Evolutionary conservation across 176 grass and related monocot species (phyloP), one percentile per base, ranked within the genome.

Genomic region (Luzula sylvatica): DNA sequence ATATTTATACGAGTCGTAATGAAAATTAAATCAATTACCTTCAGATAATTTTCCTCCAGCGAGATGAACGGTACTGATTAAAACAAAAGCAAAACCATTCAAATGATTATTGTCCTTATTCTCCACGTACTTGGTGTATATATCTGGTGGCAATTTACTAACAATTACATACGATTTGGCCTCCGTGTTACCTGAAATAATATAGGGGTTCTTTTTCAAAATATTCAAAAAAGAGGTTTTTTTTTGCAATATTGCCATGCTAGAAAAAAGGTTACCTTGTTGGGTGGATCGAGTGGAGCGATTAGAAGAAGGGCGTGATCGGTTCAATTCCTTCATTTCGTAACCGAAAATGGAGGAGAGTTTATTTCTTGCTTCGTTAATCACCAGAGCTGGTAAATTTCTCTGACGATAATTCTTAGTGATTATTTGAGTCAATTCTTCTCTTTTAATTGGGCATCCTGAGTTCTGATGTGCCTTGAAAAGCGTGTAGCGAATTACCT

Each of bases 341-440:
- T 82, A 95, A 2, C 83, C 90, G 19, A 88, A 95, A 61, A 87
- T 82, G 50, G 23, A 63, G 11, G 74, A 49, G 52, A 95, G 71
- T 65, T 71, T 86, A 11, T 79, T 77, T 52, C 68, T 61, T 6
- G 90, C 77, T 55, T 95, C 90, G 41, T 79, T 86, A 62, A 95
- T 95, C 29, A 95, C 71, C 39, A 88, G 69, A 2, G 75, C 54
- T 0, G 90, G 83, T 26, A 88, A 80, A 2, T 52, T 49, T 3
- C 84, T 69, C 63, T 95, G 90, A 49, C 63, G 67, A 62, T 95
- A 95, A 52, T 88, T 88, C 74, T 76, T 95, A 14, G 83, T 95
- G 49, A 95, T n/a, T 26, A 88, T 75, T 28, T 78, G 71, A 0
- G 83, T 85, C 56, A 96, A 55, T 61, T 88, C 90, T 59, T 88